Evolutionary conservation across 2,329 filamentous ascomycete genomes (phyloP).

Genomic region (Rhytidhysteron rufulum): DNA sequence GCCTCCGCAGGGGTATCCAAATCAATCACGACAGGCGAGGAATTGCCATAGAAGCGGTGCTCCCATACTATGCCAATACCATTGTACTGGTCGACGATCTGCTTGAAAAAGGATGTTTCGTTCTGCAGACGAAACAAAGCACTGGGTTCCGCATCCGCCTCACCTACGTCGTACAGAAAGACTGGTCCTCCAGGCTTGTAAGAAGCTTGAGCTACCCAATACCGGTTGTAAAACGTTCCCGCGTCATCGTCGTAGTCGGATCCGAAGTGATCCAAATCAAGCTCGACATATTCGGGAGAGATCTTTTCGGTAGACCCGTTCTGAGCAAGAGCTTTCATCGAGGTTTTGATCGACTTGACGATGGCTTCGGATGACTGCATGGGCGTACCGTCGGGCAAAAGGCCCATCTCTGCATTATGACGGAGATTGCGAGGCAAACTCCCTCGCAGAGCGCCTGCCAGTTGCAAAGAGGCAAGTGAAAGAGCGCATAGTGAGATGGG

Average conservation of each 20-base stretch:
- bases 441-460: slow-evolving; percentile 16
- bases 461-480: slow-evolving; percentile 21
- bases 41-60: slow-evolving; percentile 42
- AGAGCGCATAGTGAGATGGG: slow-evolving; percentile 18
- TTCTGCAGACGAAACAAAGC: slow-evolving; percentile 25
- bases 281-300: slow-evolving; percentile 27
- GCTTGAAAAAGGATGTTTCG: slow-evolving; percentile 30
- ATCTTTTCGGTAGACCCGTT: slow-evolving; percentile 13
- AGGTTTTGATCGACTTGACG: neutral
- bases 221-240: slow-evolving; percentile 34
- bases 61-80: slow-evolving; percentile 40
- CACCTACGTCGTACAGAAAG: slow-evolving; percentile 37
- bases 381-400: slow-evolving; percentile 27
- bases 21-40: slow-evolving; percentile 29
- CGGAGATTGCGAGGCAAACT: slow-evolving; percentile 18
- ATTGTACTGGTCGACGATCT: slow-evolving; percentile 31
- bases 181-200: slow-evolving; percentile 36
- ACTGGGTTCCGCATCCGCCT: slow-evolving; percentile 24
- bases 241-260: slow-evolving; percentile 18
- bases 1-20: slow-evolving; percentile 28
- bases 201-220: slow-evolving; percentile 29
- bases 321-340: slow-evolving; percentile 1
- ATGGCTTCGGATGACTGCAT: slow-evolving; percentile 10
- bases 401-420: slow-evolving; percentile 29
- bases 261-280: slow-evolving; percentile 36